Evolutionary conservation across 2,329 filamentous ascomycete genomes (phyloP).

Genomic region (Corinectria fuckeliana): DNA sequence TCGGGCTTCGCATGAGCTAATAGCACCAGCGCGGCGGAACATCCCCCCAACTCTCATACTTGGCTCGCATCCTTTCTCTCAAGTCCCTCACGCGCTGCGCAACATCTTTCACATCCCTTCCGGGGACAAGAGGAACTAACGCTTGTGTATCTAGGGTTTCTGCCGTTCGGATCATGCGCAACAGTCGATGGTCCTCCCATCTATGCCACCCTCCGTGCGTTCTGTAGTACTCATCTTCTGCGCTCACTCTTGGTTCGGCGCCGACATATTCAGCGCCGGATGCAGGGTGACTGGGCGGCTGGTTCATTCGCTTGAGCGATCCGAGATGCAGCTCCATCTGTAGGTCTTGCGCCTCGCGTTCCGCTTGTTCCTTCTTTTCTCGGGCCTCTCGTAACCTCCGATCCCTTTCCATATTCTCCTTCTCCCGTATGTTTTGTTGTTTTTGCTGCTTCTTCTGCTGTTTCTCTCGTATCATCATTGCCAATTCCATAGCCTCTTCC

Average conservation of each 20-base stretch:
- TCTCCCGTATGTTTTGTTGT: background rate
- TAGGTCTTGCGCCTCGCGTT: constrained; percentile 1
- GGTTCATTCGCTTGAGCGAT: constrained; percentile 23
- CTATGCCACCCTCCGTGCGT: constrained; percentile 35
- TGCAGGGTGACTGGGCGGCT: too few relatives aligned
- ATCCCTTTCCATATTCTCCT: background rate
- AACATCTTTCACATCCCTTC: constrained; percentile 27
- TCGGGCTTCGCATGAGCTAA: constrained; percentile 9
- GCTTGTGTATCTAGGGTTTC: constrained; percentile 18
- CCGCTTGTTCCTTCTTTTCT: background rate
- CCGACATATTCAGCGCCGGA: too few relatives aligned
- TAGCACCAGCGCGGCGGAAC: constrained; percentile 39
- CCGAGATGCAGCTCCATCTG: constrained; percentile 30
- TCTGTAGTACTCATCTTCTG: constrained; percentile 25
- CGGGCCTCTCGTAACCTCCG: constrained; percentile 9
- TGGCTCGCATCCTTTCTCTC: constrained; percentile 26
- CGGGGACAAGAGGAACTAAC: constrained; percentile 23
- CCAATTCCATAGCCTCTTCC: background rate
- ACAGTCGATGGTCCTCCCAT: constrained; percentile 37
- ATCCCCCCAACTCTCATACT: constrained; percentile 23
- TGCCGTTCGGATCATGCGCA: constrained; percentile 31
- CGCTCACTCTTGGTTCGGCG: background rate
- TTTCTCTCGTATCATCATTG: constrained; percentile 7
- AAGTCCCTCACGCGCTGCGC: constrained; percentile 28
- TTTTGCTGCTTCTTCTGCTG: background rate